A percentile compares a stretch with the other conserved stretches of the same genome.
Conservation (phyloP, 176 grass and related monocot genomes). For the Olyra latifolia region DNA sequence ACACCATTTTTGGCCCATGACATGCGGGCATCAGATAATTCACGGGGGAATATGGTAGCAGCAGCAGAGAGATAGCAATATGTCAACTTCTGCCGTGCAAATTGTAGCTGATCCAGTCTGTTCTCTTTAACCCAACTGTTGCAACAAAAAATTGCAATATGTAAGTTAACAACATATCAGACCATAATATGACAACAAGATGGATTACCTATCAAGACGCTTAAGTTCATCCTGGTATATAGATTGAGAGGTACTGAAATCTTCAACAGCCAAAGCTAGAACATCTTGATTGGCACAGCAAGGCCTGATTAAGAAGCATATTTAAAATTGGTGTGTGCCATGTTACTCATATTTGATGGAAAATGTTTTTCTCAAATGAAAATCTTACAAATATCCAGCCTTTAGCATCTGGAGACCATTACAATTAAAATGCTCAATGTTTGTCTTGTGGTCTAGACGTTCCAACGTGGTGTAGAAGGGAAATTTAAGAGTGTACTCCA, state of each 20-base stretch:
- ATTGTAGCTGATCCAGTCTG: conserved; percentile 55
- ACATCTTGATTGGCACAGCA: conserved; percentile 37
- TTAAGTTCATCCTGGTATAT: conserved; percentile 60
- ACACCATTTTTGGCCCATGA: conserved; percentile 66
- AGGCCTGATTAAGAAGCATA: conserved; percentile 39
- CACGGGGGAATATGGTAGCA: conserved; percentile 53
- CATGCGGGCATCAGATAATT: conserved; percentile 59
- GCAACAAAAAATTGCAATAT: background rate
- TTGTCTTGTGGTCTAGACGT: conserved; percentile 68
- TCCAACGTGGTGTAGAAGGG: conserved; percentile 73
- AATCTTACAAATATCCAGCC: conserved; percentile 49
- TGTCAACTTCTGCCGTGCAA: conserved; percentile 59
- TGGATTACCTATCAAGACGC: conserved; percentile 59
- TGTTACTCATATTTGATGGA: background rate
- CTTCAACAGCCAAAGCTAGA: conserved; percentile 41
- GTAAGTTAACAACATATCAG: background rate
- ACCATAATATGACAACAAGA: background rate
- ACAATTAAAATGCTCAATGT: conserved; percentile 63
- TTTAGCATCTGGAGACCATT: conserved; percentile 40
- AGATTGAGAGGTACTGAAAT: conserved; percentile 56
- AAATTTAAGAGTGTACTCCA: conserved; percentile 58
- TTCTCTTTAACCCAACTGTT: conserved; percentile 71
- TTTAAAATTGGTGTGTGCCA: background rate
- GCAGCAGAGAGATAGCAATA: conserved; percentile 51
- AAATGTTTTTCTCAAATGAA: background rate